Base-by-base conservation (phyloP, 2,329 filamentous ascomycete species). In the Monilinia fructigena region DNA sequence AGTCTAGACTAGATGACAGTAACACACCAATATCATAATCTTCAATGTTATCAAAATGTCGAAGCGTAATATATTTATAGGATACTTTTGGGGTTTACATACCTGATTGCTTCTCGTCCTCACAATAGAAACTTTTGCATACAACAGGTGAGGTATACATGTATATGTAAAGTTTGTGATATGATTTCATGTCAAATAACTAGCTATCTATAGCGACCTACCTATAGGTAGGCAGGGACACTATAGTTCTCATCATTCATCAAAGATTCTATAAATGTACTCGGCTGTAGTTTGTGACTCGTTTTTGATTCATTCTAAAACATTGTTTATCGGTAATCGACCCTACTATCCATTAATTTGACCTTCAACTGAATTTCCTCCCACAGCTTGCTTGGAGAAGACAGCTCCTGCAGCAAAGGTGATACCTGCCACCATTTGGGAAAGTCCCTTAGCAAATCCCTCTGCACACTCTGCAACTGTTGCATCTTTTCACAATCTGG, bases 311-410 rank as follows among this genome's bases (percentile, higher is more conserved):
- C 28, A 12, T 52, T n/a, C 20, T 14, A 12, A 10, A 5, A 38
- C 20, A 38, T 50, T 26, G 26, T n/a, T 16, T 26, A 31, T 65
- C 35, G 14, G 35, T 16, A n/a, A 26, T 4, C 61, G 16, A 38
- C 48, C n/a, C 35, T 48, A 16, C 54, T 28, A 23, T 66, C 55
- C 63, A 66, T 66, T 35, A 66, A 61, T 61, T 42, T 61, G 20
- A 53, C 38, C 55, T 53, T 66, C n/a, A 35, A 52, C 47, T 66
- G 63, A 4, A 55, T 56, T n/a, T 59, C 23, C 8, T 35, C 42
- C 54, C 54, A 65, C 54, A 52, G 8, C 14, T 20, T 56, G 40
- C 16, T 52, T 45, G 35, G 54, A n/a, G 11, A 35, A 31, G 7
- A n/a, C 20, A 16, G n/a, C 53, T 38, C 40, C 12, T 16, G 40